Evolutionary conservation across 441 rosid species (phyloP).

Genomic region (Rhodomyrtus psidioides): DNA sequence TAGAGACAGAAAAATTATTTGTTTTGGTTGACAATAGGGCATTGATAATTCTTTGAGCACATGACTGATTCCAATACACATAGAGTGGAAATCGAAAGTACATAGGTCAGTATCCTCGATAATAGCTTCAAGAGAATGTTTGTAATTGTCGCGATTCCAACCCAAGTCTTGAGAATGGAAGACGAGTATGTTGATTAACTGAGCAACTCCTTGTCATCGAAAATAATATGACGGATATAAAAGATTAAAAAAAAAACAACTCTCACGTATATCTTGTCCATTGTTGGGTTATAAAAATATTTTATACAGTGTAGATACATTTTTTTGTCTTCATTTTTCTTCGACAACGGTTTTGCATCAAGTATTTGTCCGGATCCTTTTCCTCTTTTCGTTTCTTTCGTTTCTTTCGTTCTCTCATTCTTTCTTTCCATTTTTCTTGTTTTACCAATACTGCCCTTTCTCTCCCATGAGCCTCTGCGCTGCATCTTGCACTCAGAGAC

Average conservation of each 20-base stretch:
- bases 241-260: background rate
- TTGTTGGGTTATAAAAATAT: background rate
- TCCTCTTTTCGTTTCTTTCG: background rate
- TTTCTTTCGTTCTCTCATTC: background rate
- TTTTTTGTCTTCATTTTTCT: background rate
- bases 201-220: background rate
- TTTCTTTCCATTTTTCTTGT: background rate
- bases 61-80: background rate
- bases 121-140: background rate
- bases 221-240: background rate
- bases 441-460: background rate
- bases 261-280: background rate
- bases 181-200: background rate
- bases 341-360: background rate
- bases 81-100: background rate
- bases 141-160: background rate
- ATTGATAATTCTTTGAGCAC: background rate
- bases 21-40: background rate
- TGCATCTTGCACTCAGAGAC: background rate
- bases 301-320: background rate
- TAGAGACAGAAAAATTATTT: background rate
- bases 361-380: background rate
- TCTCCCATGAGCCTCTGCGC: background rate
- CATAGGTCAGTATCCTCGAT: background rate
- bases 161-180: background rate